A percentile compares a stretch with the other conserved stretches of the same genome.
phyloP scores from a whole-genome alignment of 2,329 filamentous ascomycete genomes.

The Penicillium thymicola region DNA sequence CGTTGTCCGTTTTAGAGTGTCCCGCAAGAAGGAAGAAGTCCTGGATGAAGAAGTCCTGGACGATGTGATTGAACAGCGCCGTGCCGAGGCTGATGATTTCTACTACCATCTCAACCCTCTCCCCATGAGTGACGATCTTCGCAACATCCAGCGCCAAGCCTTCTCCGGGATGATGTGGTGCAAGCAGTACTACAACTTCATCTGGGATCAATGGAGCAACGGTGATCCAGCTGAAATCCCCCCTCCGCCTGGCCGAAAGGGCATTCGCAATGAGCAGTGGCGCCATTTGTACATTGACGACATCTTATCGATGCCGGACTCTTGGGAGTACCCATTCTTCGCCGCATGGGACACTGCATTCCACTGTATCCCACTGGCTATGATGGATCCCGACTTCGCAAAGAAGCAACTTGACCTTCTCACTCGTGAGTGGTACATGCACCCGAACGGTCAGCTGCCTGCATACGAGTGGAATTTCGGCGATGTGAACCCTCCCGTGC shows the following conservation, averaged over 20 bases:
- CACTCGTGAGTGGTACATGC: slow-evolving; percentile 97
- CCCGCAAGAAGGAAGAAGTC: slow-evolving; percentile 69
- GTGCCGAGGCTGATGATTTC: slow-evolving; percentile 91
- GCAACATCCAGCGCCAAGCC: slow-evolving; percentile 92
- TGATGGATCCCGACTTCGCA: slow-evolving; percentile 96
- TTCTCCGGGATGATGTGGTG: slow-evolving; percentile 98
- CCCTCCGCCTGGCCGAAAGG: slow-evolving; percentile 74
- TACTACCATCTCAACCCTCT: slow-evolving; percentile 90
- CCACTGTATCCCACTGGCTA: slow-evolving; percentile 90
- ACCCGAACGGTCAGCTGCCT: slow-evolving; percentile 91
- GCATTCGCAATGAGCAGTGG: slow-evolving; percentile 83
- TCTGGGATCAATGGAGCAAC: slow-evolving; percentile 98
- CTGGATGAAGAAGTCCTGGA: slow-evolving; percentile 92
- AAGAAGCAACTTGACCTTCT: slow-evolving; percentile 97
- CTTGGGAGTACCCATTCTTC: slow-evolving; percentile 98
- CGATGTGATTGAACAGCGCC: slow-evolving; percentile 79
- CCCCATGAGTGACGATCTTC: slow-evolving; percentile 87
- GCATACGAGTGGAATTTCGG: slow-evolving; percentile 98
- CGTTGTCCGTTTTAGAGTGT: slow-evolving; percentile 88
- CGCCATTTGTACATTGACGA: slow-evolving; percentile 94
- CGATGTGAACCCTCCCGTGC: slow-evolving; percentile 93
- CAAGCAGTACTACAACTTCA: slow-evolving; percentile 94
- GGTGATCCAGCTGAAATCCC: slow-evolving; percentile 86
- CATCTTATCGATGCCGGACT: slow-evolving; percentile 95
- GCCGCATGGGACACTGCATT: slow-evolving; percentile 97